Percentiles rank a stretch among this genome's conserved stretches.
phyloP scores from a whole-genome alignment of 768 basidiomycete genomes.

The Phylloporus rhodoxanthus region DNA sequence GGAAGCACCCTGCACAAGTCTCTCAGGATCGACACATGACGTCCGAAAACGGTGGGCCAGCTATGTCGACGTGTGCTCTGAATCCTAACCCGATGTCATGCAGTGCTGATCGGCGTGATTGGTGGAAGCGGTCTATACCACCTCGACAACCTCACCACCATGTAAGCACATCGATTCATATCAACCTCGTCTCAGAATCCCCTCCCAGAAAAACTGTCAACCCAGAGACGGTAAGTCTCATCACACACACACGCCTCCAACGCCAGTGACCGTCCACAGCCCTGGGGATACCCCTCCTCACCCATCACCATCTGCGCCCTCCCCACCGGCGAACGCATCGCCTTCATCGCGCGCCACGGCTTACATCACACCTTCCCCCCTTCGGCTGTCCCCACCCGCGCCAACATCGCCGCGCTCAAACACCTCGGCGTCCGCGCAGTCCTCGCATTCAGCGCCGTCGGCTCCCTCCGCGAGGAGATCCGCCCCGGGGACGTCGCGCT shows the following conservation, averaged over 20 bases:
- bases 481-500: slow-evolving; percentile 83
- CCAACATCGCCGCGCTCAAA: slow-evolving; percentile 95
- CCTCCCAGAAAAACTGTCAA: slow-evolving; percentile 60
- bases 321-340: slow-evolving; percentile 72
- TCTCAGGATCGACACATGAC: slow-evolving; percentile 4
- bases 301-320: slow-evolving; percentile 90
- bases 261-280: slow-evolving; percentile 40
- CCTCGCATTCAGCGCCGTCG: slow-evolving; percentile 93
- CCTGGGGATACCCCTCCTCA: slow-evolving; percentile 89
- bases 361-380: slow-evolving; percentile 73
- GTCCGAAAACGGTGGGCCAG: slow-evolving; percentile 15
- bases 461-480: slow-evolving; percentile 91
- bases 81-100: background rate
- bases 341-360: slow-evolving; percentile 92
- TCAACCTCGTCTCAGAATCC: background rate
- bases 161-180: slow-evolving; percentile 46
- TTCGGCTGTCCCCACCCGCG: slow-evolving; percentile 74
- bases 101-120: slow-evolving; percentile 83
- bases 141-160: slow-evolving; percentile 80
- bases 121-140: slow-evolving; percentile 92
- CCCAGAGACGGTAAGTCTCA: slow-evolving; percentile 64
- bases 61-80: background rate
- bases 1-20: too few relatives aligned
- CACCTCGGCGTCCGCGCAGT: slow-evolving; percentile 83
- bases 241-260: background rate